Evolutionary conservation across 768 basidiomycete genomes (phyloP).

Genomic region (Mycena polygramma): DNA sequence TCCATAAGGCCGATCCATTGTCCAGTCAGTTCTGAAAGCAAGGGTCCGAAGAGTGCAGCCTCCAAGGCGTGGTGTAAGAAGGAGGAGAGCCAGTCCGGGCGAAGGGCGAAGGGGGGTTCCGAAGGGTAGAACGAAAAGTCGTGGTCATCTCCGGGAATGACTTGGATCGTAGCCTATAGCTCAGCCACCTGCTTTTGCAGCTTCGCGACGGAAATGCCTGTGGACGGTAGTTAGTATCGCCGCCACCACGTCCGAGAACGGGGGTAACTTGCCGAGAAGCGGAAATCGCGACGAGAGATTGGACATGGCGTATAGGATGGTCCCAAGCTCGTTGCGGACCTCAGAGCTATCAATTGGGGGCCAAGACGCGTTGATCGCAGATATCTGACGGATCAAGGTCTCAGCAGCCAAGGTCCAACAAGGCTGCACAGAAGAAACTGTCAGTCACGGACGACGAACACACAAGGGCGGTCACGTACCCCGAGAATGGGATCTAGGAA

Average conservation of each 20-base stretch:
- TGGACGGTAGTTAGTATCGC: not conserved
- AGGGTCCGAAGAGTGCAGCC: constrained; percentile 28
- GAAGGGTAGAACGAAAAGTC: constrained; percentile 29
- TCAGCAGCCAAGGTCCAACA: constrained; percentile 82
- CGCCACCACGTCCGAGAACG: not conserved
- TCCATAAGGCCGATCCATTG: constrained; percentile 2
- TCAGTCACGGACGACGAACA: constrained; percentile 28
- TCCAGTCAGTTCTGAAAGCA: constrained; percentile 12
- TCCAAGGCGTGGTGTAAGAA: constrained; percentile 34
- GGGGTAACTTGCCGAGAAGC: constrained; percentile 54
- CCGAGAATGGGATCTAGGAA: constrained; percentile 86
- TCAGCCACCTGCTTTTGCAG: constrained; percentile 43
- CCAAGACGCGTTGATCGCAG: constrained; percentile 74
- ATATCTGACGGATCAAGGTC: constrained; percentile 75
- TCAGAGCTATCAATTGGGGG: constrained; percentile 69
- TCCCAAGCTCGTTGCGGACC: constrained; percentile 70
- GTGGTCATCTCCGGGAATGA: constrained; percentile 37
- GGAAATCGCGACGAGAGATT: constrained; percentile 73
- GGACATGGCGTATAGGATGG: constrained; percentile 74
- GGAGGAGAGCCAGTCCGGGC: constrained; percentile 37
- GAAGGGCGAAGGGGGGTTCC: constrained; percentile 26
- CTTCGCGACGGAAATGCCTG: constrained; percentile 40
- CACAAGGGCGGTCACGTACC: constrained; percentile 56
- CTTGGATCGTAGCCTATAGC: constrained; percentile 35
- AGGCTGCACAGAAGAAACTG: constrained; percentile 55